Percentiles rank a stretch among this genome's conserved stretches.
phyloP scores from a whole-genome alignment of 2,329 filamentous ascomycete genomes.

The Karstenula rhodostoma region DNA sequence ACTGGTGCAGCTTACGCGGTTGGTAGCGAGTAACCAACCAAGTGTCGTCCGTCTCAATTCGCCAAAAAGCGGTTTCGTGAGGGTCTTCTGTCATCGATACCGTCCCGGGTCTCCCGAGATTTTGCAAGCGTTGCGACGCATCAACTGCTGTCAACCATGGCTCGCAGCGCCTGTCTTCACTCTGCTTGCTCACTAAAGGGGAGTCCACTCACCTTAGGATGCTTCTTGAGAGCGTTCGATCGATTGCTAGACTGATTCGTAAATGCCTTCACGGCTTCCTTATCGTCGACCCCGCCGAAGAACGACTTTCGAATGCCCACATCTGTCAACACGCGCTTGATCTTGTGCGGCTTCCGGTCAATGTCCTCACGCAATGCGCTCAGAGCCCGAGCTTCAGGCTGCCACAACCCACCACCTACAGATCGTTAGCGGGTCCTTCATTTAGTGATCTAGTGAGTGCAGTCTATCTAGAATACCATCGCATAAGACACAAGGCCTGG shows the following conservation, averaged over 20 bases:
- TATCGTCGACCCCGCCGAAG: constrained; percentile 66
- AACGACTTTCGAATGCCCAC: constrained; percentile 70
- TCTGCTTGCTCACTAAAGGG: constrained; percentile 15
- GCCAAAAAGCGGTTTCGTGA: not conserved
- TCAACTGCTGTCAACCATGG: not conserved
- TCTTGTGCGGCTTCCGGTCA: constrained; percentile 73
- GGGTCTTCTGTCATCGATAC: not conserved
- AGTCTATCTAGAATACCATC: not conserved
- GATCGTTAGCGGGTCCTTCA: constrained; percentile 27
- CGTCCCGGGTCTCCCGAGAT: not conserved
- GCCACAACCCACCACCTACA: constrained; percentile 80
- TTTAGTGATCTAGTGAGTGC: not conserved
- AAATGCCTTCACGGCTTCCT: constrained; percentile 74
- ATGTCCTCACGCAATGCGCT: constrained; percentile 75
- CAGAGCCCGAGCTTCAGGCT: constrained; percentile 73
- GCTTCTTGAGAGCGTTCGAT: constrained; percentile 80
- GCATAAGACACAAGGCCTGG: not conserved
- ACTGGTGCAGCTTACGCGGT: constrained; percentile 10
- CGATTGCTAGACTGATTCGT: constrained; percentile 64
- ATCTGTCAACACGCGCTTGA: constrained; percentile 73
- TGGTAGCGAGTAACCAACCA: constrained; percentile 21
- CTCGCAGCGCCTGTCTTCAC: not conserved
- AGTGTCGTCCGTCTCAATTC: constrained; percentile 5
- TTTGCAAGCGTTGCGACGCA: not conserved
- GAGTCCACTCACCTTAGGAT: constrained; percentile 74